phyloP scores from a whole-genome alignment of 495 filamentous ascomycete species.

The Corynascus novoguineensis region DNA sequence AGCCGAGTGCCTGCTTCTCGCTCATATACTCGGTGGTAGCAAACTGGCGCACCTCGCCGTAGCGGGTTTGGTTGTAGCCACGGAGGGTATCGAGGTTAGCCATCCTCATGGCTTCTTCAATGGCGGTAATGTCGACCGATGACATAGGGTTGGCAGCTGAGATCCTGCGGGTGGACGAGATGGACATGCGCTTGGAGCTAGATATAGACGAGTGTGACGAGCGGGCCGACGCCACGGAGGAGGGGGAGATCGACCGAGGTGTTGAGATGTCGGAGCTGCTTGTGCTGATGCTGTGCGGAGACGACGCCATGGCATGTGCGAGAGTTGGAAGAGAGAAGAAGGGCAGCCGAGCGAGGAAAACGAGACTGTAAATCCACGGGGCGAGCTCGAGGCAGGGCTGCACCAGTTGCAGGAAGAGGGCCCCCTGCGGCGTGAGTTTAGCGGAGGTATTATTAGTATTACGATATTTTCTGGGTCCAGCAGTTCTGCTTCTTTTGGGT shows the following conservation, averaged over 20 bases:
- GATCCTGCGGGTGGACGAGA: slow-evolving; percentile 44
- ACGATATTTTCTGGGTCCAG: slow-evolving; percentile 7
- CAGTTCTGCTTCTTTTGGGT: neutral
- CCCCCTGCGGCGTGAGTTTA: slow-evolving; percentile 21
- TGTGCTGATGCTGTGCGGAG: slow-evolving; percentile 36
- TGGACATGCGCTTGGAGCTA: slow-evolving; percentile 47
- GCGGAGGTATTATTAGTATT: slow-evolving; percentile 15
- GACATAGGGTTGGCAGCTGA: slow-evolving; percentile 51
- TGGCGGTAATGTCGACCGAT: slow-evolving; percentile 46
- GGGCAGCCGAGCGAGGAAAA: slow-evolving; percentile 18
- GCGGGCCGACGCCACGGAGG: slow-evolving; percentile 40
- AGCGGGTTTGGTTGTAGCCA: slow-evolving; percentile 49
- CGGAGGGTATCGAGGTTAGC: slow-evolving; percentile 47
- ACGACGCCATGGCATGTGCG: slow-evolving; percentile 47
- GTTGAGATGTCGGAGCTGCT: slow-evolving; percentile 48
- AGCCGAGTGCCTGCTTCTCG: slow-evolving; percentile 45
- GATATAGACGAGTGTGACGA: slow-evolving; percentile 49
- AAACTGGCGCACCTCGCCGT: slow-evolving; percentile 47
- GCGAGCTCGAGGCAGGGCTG: slow-evolving; percentile 20
- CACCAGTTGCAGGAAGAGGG: slow-evolving; percentile 19
- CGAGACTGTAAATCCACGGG: slow-evolving; percentile 24
- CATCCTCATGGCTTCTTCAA: slow-evolving; percentile 50
- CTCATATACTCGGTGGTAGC: slow-evolving; percentile 45
- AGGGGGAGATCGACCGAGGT: slow-evolving; percentile 50
- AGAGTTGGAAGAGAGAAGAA: slow-evolving; percentile 18